Conservation (phyloP, 768 basidiomycete species). For the Lentinula sp. region DNA sequence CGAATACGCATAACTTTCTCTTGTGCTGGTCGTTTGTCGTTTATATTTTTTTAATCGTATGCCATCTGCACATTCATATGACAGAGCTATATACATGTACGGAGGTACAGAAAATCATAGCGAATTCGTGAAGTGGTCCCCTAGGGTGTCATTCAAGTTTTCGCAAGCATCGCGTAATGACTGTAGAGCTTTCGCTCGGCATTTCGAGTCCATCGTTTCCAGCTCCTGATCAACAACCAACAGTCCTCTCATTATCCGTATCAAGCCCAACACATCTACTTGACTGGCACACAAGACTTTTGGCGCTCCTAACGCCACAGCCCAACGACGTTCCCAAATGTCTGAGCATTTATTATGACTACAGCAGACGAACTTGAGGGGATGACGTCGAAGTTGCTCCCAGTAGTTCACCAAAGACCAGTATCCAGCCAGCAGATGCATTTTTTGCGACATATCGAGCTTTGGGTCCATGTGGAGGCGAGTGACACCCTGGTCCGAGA, state of each 20-base stretch:
- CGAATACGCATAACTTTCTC: background rate
- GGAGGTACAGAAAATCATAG: background rate
- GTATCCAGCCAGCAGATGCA: background rate
- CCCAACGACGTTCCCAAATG: background rate
- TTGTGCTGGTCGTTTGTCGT: background rate
- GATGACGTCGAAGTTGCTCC: background rate
- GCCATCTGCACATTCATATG: background rate
- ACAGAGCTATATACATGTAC: background rate
- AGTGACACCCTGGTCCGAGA: background rate
- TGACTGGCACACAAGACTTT: background rate
- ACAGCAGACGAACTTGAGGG: background rate
- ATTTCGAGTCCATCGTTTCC: background rate
- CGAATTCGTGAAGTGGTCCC: background rate
- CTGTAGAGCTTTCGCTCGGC: background rate
- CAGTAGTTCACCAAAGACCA: background rate
- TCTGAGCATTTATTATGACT: background rate
- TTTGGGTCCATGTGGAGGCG: background rate
- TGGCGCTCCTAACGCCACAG: background rate
- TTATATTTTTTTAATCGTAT: background rate
- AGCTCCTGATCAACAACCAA: background rate
- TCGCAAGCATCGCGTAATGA: background rate
- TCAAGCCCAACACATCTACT: background rate
- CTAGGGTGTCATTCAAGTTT: background rate
- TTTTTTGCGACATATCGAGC: background rate
- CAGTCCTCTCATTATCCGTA: background rate